Evolutionary conservation across 257 asterid genomes (phyloP).

Genomic region (Solanum ossicruentum): DNA sequence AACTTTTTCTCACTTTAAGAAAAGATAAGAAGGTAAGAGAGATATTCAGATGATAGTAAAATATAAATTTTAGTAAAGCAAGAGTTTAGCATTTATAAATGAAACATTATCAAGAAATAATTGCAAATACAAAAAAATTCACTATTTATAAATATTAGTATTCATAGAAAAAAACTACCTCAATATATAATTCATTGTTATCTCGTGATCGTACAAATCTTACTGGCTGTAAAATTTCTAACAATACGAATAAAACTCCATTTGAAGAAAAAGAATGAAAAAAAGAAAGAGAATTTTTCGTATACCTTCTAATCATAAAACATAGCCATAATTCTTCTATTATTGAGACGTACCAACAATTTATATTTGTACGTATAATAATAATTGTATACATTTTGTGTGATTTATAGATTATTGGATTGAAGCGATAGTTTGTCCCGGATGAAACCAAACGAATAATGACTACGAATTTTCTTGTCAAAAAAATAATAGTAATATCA

Average conservation of each 20-base stretch:
- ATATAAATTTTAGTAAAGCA: too few species aligned
- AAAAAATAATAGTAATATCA: too few species aligned
- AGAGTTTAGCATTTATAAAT: too few species aligned
- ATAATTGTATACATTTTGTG: neutral
- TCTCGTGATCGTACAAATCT: neutral
- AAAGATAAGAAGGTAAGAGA: too few species aligned
- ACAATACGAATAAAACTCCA: neutral
- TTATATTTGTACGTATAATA: neutral
- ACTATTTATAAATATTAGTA: neutral
- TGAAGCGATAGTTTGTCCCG: too few species aligned
- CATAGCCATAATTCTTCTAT: neutral
- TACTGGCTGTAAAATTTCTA: neutral
- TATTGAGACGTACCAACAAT: neutral
- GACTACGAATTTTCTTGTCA: fast-evolving
- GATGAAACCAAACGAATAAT: too few species aligned
- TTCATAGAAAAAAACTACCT: neutral
- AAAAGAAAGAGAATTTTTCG: too few species aligned
- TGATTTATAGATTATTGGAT: neutral
- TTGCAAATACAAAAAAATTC: neutral
- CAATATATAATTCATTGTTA: neutral
- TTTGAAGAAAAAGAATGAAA: neutral
- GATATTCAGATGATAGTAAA: neutral
- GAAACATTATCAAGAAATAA: neutral
- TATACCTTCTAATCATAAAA: neutral
- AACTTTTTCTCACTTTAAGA: too few species aligned